Conservation (phyloP, 2,329 filamentous ascomycete genomes). For the Calycina herbarum region DNA sequence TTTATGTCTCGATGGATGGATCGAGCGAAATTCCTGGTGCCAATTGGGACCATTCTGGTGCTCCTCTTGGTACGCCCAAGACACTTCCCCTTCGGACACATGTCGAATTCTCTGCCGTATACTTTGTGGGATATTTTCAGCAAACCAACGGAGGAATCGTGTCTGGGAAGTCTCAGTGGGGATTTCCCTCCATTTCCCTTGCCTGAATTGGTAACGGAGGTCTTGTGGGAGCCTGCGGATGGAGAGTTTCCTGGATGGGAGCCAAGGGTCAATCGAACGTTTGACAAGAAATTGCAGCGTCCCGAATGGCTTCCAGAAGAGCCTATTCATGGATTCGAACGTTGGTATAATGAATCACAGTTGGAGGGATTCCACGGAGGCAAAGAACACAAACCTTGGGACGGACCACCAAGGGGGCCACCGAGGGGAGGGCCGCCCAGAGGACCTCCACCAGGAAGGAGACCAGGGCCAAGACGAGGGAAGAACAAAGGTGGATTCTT, state of each 20-base stretch:
- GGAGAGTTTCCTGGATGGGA: slow-evolving; percentile 25
- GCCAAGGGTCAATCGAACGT: slow-evolving; percentile 18
- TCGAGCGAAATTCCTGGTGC: slow-evolving; percentile 14
- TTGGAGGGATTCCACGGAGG: neutral
- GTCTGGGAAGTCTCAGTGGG: slow-evolving; percentile 30
- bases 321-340: slow-evolving; percentile 36
- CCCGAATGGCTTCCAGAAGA: slow-evolving; percentile 38
- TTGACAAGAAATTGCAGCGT: slow-evolving; percentile 16
- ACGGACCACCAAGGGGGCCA: neutral
- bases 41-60: slow-evolving; percentile 28
- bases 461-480: neutral
- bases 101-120: slow-evolving; percentile 38
- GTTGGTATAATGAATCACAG: slow-evolving; percentile 30
- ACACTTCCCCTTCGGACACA: slow-evolving; percentile 40
- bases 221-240: slow-evolving; percentile 25
- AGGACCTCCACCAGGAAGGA: too few relatives aligned
- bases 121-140: slow-evolving; percentile 38
- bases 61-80: slow-evolving; percentile 38
- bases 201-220: slow-evolving; percentile 21
- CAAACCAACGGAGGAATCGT: slow-evolving; percentile 24
- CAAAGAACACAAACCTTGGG: neutral
- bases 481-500: slow-evolving; percentile 7
- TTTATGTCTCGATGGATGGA: slow-evolving; percentile 12
- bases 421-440: too few relatives aligned
- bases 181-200: slow-evolving; percentile 35